These are phyloP conservation scores for Moesziomyces sp. DNA, from an alignment of 1,284 basidiomycete genomes.

Conservation along the genomic window DNA sequence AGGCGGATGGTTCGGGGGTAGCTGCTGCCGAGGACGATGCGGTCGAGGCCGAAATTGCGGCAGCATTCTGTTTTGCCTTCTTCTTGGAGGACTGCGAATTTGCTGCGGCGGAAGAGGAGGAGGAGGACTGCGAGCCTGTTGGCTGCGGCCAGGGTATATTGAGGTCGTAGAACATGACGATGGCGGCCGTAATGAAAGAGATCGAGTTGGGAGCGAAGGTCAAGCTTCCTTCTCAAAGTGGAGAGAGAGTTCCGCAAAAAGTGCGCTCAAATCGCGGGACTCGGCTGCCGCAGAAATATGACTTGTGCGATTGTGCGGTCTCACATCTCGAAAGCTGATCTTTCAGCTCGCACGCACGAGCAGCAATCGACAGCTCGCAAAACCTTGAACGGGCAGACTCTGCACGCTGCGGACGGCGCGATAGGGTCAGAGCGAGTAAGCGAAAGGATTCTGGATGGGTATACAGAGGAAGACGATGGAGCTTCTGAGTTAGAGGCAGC, in stretches of 20 bases:
- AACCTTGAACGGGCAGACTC: too few species aligned
- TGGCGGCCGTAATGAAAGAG: background rate
- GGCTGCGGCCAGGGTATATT: constrained; percentile 57
- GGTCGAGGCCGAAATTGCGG: constrained; percentile 3
- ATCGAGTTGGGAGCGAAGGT: background rate
- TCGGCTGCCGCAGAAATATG: constrained; percentile 4
- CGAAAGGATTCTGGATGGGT: too few species aligned
- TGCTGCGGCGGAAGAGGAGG: constrained; percentile 6
- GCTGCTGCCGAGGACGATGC: constrained; percentile 18
- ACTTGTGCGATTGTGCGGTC: background rate
- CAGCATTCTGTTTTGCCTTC: constrained; percentile 33
- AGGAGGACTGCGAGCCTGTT: constrained; percentile 2
- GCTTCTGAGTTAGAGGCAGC: too few species aligned
- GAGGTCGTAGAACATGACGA: constrained; percentile 58
- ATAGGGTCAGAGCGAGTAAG: too few species aligned
- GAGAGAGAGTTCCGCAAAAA: constrained; percentile 5
- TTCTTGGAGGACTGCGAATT: constrained; percentile 29
- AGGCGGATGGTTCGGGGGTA: constrained; percentile 8
- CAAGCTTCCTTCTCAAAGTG: constrained; percentile 1
- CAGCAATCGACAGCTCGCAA: too few species aligned
- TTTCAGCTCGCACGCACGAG: too few species aligned
- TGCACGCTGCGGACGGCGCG: too few species aligned
- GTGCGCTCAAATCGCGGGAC: constrained; percentile 8
- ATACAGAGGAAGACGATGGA: too few species aligned
- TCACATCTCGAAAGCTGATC: too few species aligned